These are phyloP conservation scores for Trametes gibbosa DNA, from an alignment of 768 basidiomycete species.

Conservation along the genomic window DNA sequence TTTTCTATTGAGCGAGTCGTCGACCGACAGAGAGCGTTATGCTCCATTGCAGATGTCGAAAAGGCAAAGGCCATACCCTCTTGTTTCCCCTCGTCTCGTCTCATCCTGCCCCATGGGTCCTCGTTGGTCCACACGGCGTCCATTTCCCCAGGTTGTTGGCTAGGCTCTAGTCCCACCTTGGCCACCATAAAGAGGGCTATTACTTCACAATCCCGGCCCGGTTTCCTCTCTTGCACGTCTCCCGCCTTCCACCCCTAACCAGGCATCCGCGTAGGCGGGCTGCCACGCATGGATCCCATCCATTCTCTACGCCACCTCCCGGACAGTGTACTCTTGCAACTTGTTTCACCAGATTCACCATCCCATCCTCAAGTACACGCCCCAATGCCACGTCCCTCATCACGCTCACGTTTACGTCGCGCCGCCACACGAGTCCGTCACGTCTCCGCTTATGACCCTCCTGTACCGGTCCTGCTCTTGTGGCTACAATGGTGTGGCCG, in stretches of 20 bases:
- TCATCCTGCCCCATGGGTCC: constrained; percentile 3
- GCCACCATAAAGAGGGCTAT: not conserved
- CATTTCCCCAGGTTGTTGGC: not conserved
- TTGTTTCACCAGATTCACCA: constrained; percentile 12
- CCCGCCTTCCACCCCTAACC: not conserved
- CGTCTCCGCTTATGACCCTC: not conserved
- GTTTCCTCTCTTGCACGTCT: not conserved
- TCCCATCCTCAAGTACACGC: constrained; percentile 3
- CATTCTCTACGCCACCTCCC: constrained; percentile 9
- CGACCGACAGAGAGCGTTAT: not conserved
- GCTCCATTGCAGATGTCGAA: constrained; percentile 9
- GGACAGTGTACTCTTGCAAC: constrained; percentile 19
- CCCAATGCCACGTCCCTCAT: constrained; percentile 4
- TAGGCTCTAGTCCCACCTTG: not conserved
- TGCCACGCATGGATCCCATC: constrained; percentile 16
- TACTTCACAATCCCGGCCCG: not conserved
- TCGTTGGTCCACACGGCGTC: constrained; percentile 6
- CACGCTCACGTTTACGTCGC: constrained; percentile 8
- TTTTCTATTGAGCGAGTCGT: constrained; percentile 19
- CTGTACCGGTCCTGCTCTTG: not conserved
- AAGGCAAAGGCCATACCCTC: constrained; percentile 14
- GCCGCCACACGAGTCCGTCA: not conserved
- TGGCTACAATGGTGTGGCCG: not conserved
- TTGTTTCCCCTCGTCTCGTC: constrained; percentile 1
- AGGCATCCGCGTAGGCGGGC: constrained; percentile 16